Evolutionary conservation across 1,284 basidiomycete species (phyloP), one percentile per base, ranked within the genome.

Genomic region (Exsudoporus floridanus): DNA sequence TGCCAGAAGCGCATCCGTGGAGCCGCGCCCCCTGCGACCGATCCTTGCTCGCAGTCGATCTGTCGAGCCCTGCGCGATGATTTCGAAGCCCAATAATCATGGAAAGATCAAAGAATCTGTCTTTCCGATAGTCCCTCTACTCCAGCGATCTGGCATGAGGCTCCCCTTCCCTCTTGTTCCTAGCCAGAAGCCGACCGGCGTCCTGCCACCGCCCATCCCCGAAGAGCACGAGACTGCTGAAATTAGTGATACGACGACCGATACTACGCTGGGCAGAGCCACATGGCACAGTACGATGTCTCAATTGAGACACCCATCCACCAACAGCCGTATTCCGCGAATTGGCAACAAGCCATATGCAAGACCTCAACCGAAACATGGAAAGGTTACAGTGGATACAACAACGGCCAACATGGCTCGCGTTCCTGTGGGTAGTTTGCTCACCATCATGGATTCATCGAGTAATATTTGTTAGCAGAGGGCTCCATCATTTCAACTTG

Each of bases 311-410:
- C 82, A 85, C 58, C 71, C 77, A 2, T 68, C 75, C 19, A 73
- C 74, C n/a, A 70, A 61, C 1, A 88, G 87, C 66, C 79, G 77
- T 66, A 90, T 90, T 58, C 87, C 88, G 7, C 74, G 88, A 48
- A 82, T 84, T 46, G 82, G 80, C 28, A 66, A 69, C 16, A 88
- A 88, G 56, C 86, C 87, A 1, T 89, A 89, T 65, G 71, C 78
- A 25, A 74, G 81, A 55, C 75, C 78, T 34, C 45, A 48, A 19
- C 28, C 55, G n/a, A 57, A 55, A 31, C 50, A 43, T 14, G 49
- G 48, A 35, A 65, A 30, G 23, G 19, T 31, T 39, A 30, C 48
- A 6, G 28, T 27, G 25, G 37, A 27, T 35, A 34, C 47, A 31
- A 39, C 42, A 12, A 42, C 50, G 27, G n/a, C 34, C 25, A 48